Conservation (phyloP, 1,284 basidiomycete genomes). For the Omphalotus olearius region DNA sequence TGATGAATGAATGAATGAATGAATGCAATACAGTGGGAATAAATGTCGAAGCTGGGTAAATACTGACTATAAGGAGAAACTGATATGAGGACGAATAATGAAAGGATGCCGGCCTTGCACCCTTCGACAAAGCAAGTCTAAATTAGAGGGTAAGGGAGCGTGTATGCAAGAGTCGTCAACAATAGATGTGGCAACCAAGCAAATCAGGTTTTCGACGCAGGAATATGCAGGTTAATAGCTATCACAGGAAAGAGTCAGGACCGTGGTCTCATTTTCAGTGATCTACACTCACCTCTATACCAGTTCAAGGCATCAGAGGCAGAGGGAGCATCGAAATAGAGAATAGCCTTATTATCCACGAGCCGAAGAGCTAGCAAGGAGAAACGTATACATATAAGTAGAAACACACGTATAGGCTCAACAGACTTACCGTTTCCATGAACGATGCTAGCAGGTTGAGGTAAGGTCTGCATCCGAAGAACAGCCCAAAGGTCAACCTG, state of each 20-base stretch:
- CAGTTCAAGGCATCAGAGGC: slow-evolving; percentile 83
- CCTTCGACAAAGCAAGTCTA: slow-evolving; percentile 11
- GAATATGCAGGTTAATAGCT: slow-evolving; percentile 67
- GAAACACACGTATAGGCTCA: slow-evolving; percentile 5
- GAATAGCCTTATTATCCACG: slow-evolving; percentile 85
- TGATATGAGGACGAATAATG: background rate
- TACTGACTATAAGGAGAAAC: background rate
- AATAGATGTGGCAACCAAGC: background rate
- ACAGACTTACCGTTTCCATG: slow-evolving; percentile 69
- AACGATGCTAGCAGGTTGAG: slow-evolving; percentile 87
- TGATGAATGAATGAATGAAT: background rate
- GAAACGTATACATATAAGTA: slow-evolving; percentile 9
- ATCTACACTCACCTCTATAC: slow-evolving; percentile 68
- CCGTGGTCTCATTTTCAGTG: background rate
- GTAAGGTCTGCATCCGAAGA: slow-evolving; percentile 84
- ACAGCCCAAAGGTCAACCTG: slow-evolving; percentile 90
- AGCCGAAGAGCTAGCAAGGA: slow-evolving; percentile 61
- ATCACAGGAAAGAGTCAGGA: slow-evolving; percentile 11
- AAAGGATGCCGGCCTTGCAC: background rate
- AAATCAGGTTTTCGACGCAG: slow-evolving; percentile 42
- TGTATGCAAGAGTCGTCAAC: slow-evolving; percentile 5
- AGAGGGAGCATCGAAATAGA: slow-evolving; percentile 87
- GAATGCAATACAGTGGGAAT: slow-evolving; percentile 10
- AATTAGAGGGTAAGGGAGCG: background rate
- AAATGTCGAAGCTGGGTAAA: no score